Percentiles rank a stretch among this genome's conserved stretches.
These are phyloP conservation scores for Russula foetens DNA, from an alignment of 768 basidiomycete species.

Conservation along the genomic window DNA sequence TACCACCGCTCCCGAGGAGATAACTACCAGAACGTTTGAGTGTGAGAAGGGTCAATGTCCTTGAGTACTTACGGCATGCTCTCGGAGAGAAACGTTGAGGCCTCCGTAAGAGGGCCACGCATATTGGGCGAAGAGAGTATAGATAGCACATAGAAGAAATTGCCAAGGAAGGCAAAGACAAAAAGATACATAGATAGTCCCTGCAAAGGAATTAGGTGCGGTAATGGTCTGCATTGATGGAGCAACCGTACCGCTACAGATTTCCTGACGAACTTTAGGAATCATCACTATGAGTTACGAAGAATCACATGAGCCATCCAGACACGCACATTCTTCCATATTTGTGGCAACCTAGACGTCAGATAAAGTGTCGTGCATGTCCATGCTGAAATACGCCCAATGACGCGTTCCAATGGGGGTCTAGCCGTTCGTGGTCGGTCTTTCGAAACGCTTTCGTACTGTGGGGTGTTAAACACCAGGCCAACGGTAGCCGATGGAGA, in stretches of 20 bases:
- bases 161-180: conserved; percentile 88
- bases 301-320: not conserved
- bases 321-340: conserved; percentile 92
- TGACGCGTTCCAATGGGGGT: conserved; percentile 44
- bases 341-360: conserved; percentile 91
- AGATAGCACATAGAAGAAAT: conserved; percentile 86
- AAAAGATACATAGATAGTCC: conserved; percentile 94
- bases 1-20: conserved; percentile 86
- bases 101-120: conserved; percentile 46
- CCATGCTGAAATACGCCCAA: conserved; percentile 95
- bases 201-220: conserved; percentile 29
- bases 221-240: not conserved
- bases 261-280: conserved; percentile 67
- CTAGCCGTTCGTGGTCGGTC: conserved; percentile 21
- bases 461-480: conserved; percentile 9
- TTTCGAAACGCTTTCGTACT: not conserved
- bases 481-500: not conserved
- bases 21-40: conserved; percentile 43
- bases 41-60: not conserved
- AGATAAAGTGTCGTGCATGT: conserved; percentile 87
- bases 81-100: conserved; percentile 64
- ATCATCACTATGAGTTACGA: not conserved
- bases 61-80: conserved; percentile 65
- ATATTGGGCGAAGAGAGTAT: conserved; percentile 72
- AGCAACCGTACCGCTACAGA: conserved; percentile 67